phyloP scores from a whole-genome alignment of 345 rosid species.

The Lepidium aucheri region DNA sequence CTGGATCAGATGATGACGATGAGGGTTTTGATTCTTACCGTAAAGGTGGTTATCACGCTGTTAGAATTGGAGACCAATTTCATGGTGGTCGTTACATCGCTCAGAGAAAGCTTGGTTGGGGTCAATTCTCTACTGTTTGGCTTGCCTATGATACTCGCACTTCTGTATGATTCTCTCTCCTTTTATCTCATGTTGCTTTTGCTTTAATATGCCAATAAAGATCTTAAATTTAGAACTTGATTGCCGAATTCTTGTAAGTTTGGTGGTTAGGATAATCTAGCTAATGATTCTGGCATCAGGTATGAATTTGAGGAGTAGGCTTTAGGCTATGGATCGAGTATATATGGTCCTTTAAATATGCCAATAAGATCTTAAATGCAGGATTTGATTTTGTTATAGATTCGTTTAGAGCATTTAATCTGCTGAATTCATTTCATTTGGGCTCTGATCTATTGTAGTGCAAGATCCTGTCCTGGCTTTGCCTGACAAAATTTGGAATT shows the following conservation, averaged over 20 bases:
- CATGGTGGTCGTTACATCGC: conserved; percentile 79
- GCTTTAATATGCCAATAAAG: background rate
- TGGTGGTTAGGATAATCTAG: too few species aligned
- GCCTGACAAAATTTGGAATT: too few species aligned
- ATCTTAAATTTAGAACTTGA: background rate
- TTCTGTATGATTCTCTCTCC: conserved; percentile 40
- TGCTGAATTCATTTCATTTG: background rate
- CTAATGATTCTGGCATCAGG: too few species aligned
- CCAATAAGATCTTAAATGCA: too few species aligned
- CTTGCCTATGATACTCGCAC: conserved; percentile 87
- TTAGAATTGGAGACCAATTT: conserved; percentile 82
- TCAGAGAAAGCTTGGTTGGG: conserved; percentile 99
- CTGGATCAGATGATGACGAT: conserved; percentile 88
- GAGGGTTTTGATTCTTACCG: conserved; percentile 91
- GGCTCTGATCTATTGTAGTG: conserved; percentile 8
- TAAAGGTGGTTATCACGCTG: conserved; percentile 98
- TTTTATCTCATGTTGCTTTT: background rate
- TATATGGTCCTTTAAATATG: too few species aligned
- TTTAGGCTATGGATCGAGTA: too few species aligned
- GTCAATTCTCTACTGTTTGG: conserved; percentile 99
- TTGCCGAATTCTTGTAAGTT: too few species aligned
- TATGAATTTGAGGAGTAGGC: too few species aligned
- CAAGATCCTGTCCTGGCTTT: background rate
- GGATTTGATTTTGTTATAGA: background rate
- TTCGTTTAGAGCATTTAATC: background rate